Evolutionary conservation across 306 rosid genomes (phyloP).

Genomic region (Abrus pulchellus): DNA sequence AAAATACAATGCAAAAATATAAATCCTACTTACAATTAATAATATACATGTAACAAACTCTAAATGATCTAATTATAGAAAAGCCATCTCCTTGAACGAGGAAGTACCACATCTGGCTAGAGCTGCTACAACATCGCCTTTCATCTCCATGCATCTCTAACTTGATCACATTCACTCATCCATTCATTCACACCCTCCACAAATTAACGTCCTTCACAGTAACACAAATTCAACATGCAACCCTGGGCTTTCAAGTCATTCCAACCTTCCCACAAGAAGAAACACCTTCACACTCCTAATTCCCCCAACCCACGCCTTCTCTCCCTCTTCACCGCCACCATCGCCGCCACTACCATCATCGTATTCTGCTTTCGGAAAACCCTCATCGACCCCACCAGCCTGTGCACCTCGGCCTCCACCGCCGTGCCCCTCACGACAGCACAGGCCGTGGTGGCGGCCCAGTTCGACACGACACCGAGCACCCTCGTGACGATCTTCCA

Average conservation of each 20-base stretch:
- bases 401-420: slow-evolving; percentile 47
- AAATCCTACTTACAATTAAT: too few species aligned
- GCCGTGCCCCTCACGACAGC: background rate
- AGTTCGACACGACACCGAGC: slow-evolving; percentile 42
- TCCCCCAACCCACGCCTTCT: slow-evolving; percentile 47
- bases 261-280: slow-evolving; percentile 51
- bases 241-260: slow-evolving; percentile 19
- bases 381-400: background rate
- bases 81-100: slow-evolving; percentile 18
- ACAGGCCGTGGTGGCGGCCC: slow-evolving; percentile 7
- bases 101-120: slow-evolving; percentile 29
- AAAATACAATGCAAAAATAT: too few species aligned
- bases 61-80: slow-evolving; percentile 47
- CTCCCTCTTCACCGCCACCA: slow-evolving; percentile 39
- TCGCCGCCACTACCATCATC: slow-evolving; percentile 48
- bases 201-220: background rate
- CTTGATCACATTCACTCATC: slow-evolving; percentile 19
- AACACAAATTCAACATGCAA: slow-evolving; percentile 43
- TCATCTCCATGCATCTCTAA: slow-evolving; percentile 11
- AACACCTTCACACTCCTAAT: slow-evolving; percentile 15
- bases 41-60: background rate
- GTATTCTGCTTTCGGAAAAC: slow-evolving; percentile 42
- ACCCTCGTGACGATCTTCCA: slow-evolving; percentile 73
- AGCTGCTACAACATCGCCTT: slow-evolving; percentile 18
- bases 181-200: background rate